Evolutionary conservation across 73 alveolate genomes (phyloP), one percentile per base, ranked within the genome.

Genomic region (Uronychia setigera): DNA sequence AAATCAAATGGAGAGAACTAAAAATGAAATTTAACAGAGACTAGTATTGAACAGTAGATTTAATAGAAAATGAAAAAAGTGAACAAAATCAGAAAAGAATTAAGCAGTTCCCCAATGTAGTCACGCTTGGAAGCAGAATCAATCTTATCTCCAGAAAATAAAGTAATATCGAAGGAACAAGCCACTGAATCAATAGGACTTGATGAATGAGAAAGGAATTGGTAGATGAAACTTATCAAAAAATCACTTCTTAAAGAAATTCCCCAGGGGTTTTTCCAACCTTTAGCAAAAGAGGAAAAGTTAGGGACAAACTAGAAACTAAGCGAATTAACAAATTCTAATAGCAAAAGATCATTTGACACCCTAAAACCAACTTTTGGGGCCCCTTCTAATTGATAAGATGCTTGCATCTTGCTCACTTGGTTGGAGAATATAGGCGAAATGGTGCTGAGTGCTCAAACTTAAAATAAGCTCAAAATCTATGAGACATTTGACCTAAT

Each of bases 371-470:
- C 27, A 0, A 11, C 67, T 60, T 30, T 35, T 1, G 92, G 92
- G 0, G 80, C 35, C 28, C 92, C 92, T 1, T 79, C 92, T 1
- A 76, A 80, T 1, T 60, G 92, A 33, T 59, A 86, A 80, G 92
- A 86, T 86, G 92, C 92, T 1, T 26, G 58, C 1, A 31, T 86
- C 11, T 60, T 86, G 78, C 59, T 86, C 26, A 46, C 29, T 1
- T 86, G 92, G 92, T 60, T 86, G 32, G 88, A 86, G 28, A 86
- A 79, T 26, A 86, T 86, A 29, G 58, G 76, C n/a, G 25, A 32
- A n/a, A 26, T 1, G 13, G 58, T 86, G 32, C 29, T 31, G 1
- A 5, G n/a, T 1, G 78, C 57, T 27, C 30, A 59, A 11, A 1
- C n/a, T 1, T 27, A 32, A 29, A 34, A 60, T 58, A n/a, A 11